Conservation (phyloP, 495 filamentous ascomycete species). For the Parmelia sp. region DNA sequence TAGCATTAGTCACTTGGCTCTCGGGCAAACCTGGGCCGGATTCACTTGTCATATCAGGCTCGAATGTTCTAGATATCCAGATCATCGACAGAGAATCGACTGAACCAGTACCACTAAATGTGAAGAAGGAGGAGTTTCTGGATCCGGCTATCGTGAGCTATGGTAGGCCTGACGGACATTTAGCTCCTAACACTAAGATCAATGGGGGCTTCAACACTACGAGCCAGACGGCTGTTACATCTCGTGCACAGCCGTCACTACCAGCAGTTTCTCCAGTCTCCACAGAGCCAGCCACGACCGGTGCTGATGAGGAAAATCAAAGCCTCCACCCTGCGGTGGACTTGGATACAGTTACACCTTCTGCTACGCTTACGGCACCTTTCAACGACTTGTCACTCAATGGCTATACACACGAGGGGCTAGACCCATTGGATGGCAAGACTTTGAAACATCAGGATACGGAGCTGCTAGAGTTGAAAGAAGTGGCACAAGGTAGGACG, state of each 20-base stretch:
- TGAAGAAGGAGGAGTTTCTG: constrained; percentile 36
- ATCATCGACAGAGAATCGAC: constrained; percentile 31
- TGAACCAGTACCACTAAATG: constrained; percentile 10
- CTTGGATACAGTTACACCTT: constrained; percentile 1
- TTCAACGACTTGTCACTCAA: constrained; percentile 16
- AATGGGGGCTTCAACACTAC: constrained; percentile 13
- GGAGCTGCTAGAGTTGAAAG: neutral
- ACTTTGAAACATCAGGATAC: neutral
- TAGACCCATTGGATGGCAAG: neutral
- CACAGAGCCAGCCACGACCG: neutral
- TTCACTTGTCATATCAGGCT: constrained; percentile 42
- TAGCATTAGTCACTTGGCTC: constrained; percentile 19
- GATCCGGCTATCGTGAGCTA: constrained; percentile 52
- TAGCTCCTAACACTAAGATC: constrained; percentile 10
- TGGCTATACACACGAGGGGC: neutral
- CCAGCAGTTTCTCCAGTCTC: constrained; percentile 1
- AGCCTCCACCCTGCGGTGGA: neutral
- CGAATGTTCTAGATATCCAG: constrained; percentile 53
- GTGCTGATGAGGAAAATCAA: neutral
- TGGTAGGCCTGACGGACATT: constrained; percentile 20
- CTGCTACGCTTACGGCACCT: constrained; percentile 15
- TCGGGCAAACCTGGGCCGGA: constrained; percentile 5
- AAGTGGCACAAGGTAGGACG: neutral
- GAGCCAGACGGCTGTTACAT: constrained; percentile 17
- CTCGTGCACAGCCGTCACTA: neutral